Base-by-base conservation (phyloP, 2,329 filamentous ascomycete species). In the Dactylellina cionopaga region DNA sequence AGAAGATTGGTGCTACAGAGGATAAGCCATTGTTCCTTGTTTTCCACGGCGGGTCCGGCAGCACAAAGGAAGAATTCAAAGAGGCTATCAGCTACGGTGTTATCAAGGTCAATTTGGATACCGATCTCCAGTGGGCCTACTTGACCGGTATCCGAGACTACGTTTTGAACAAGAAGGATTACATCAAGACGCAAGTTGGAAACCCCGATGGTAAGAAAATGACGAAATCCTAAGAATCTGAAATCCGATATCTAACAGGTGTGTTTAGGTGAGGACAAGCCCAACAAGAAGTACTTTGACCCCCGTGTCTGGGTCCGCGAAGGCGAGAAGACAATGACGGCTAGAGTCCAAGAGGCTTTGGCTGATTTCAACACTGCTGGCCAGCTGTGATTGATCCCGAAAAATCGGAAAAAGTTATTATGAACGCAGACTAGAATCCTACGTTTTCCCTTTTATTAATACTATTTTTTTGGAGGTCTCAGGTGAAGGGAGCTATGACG, bases 71-170 rank as follows among this genome's bases (percentile, higher is more conserved):
- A 78, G 95, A 99, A 85, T 99, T 91, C 87, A 86, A 85, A 75
- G 88, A 92, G 78, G 94, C 93, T 80, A 97, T 97, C 83, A 84
- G 85, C 80, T 90, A 94, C 83, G 95, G 95, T 86, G 94, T 99
- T 78, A 90, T 97, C 85, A 99, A 99, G 90, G 95, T 99, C 84
- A 99, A 99, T 86, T 86, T 99, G 79, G 95, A 99, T 84, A 99
- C 95, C 54, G 95, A 71, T 35, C 33, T 73, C 13, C 69, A 73
- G 47, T 73, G 69, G 83, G 93, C 94, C 71, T 99, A 98, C 87
- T 87, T 95, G 77, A 84, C 84, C 74, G 95, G 95, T 84, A 90
- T 98, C 84, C 91, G 95, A 76, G 94, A 99, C 85, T 99, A 92
- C 86, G 86, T 98, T 81, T 83, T 92, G 79, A 90, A 88, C 82